These are phyloP conservation scores for Aspergillus pseudoviridinutans DNA, from an alignment of 2,329 filamentous ascomycete species.

Conservation along the genomic window DNA sequence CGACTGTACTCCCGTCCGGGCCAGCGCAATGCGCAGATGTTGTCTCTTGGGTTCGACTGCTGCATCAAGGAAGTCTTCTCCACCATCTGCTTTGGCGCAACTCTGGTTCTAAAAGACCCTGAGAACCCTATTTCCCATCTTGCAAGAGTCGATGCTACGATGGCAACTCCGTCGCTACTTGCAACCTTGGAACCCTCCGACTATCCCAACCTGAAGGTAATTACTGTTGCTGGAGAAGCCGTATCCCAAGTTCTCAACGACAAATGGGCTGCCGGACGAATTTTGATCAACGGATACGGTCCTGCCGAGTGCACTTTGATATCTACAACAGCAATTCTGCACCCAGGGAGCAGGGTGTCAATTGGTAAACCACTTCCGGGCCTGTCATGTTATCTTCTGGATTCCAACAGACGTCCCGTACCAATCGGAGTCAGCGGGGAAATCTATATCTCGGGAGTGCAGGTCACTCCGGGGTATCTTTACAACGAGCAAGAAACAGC, in stretches of 20 bases:
- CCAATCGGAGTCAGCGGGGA: neutral
- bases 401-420: neutral
- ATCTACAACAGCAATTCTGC: neutral
- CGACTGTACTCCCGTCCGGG: conserved; percentile 12
- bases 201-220: neutral
- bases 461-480: neutral
- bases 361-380: neutral
- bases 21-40: conserved; percentile 33
- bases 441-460: neutral
- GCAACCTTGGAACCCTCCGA: neutral
- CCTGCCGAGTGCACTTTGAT: neutral
- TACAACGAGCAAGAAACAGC: conserved; percentile 11
- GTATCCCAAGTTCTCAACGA: neutral
- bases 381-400: neutral
- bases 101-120: conserved; percentile 2
- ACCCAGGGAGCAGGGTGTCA: neutral
- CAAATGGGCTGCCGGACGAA: neutral
- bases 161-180: neutral
- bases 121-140: neutral
- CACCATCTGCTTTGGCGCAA: conserved; percentile 31
- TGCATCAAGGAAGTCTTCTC: conserved; percentile 41
- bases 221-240: neutral
- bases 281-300: neutral
- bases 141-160: neutral
- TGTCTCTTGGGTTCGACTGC: conserved; percentile 43